Evolutionary conservation across 345 rosid species (phyloP), one percentile per base, ranked within the genome.

Genomic region (Tarenaya hassleriana): DNA sequence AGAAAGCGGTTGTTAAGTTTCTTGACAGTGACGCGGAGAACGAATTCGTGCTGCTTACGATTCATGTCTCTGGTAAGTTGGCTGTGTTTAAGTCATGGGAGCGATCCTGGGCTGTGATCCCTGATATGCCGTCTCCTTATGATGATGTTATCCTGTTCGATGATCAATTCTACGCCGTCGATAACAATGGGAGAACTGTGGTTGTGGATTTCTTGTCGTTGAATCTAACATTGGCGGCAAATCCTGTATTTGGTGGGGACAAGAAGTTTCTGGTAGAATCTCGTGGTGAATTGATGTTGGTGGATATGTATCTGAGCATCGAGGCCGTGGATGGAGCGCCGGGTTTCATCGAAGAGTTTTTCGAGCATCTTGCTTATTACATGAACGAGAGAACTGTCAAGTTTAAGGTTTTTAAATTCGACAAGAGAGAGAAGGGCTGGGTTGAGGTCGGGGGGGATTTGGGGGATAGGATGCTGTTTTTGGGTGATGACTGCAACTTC

Each of bases 231-330:
- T 51, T 72, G 56, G 66, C 46, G 61, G 90, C 73, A 0, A 47
- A 31, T 19, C 73, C 94, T 29, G 75, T 83, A 40, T 81, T 75
- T 65, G 97, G 94, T 9, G 97, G 95, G 32, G 94, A 88, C 46
- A 85, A 83, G 83, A 92, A 88, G 83, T 81, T 70, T 69, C 63
- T 92, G 75, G 78, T 92, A 38, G 87, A 92, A 55, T 88, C 95
- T 10, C 50, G 60, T 17, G 89, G 85, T 10, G 81, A 78, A 16
- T 66, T 88, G 55, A 69, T 92, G 76, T 44, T 92, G 69, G 85
- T 86, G 1, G 97, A 85, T 77, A 83, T 74, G 85, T 83, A 81
- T 61, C 72, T 83, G 74, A 77, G 86, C 32, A 58, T 81, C 47
- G 90, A 88, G 53, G 61, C 75, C 3, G 65, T 63, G 1, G 74